Evolutionary conservation across 1,284 basidiomycete species (phyloP), one percentile per base, ranked within the genome.

Genomic region (Rhodotorula sp.): DNA sequence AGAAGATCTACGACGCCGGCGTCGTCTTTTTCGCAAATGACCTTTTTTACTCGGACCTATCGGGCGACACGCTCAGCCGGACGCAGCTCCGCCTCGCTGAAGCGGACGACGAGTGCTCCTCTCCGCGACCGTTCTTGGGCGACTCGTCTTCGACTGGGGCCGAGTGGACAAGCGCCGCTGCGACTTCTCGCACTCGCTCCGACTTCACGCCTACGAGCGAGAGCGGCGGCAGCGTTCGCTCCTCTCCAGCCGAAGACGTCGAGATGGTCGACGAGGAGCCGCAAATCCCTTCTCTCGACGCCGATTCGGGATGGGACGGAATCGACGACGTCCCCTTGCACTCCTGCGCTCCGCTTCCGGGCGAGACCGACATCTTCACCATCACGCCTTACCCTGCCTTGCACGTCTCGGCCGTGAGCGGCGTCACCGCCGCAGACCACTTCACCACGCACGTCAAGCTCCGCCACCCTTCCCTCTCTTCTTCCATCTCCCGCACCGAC

Each of bases 21-120:
- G 67, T 71, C 57, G 61, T 71, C 46, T 71, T 66, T 48, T 71
- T 71, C 61, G 47, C 60, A 10, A 64, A 63, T 50, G 67, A 68
- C 37, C 60, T 66, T 2, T 71, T 71, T 66, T 71, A 65, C 53
- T 71, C 70, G 48, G 70, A 71, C 54, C 62, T 71, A 46, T 67
- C 70, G 5, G 70, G 70, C 34, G 67, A 71, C 53, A 47, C 62
- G 24, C 44, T 54, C 24, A 60, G 59, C 20, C 66, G 66, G 15
- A 58, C 47, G 13, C 57, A 48, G 30, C 52, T 59, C 40, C 40
- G 40, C 40, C 40, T 44, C 40, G 40, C 48, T 53, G 9, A 53
- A 26, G 11, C 40, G 44, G 55, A 52, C 24, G 59, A 34, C 28
- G 37, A 28, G 8, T 20, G 13, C 16, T 15, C 47, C 3, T 30